Evolutionary conservation across 2,329 filamentous ascomycete species (phyloP).

Genomic region (Botryotinia narcissicola): DNA sequence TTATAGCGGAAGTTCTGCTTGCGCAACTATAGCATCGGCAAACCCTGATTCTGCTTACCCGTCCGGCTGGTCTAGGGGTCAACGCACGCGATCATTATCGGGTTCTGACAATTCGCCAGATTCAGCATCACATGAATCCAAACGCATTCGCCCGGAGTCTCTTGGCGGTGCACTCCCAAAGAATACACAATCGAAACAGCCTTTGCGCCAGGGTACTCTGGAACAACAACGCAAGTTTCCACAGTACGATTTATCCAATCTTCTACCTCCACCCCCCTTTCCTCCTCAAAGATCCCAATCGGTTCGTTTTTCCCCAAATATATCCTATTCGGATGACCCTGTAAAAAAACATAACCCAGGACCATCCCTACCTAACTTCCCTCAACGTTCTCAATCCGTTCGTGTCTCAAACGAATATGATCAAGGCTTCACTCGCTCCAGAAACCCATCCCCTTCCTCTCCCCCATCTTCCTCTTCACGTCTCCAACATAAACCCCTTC

Average conservation of each 20-base stretch:
- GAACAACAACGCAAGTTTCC: slow-evolving; percentile 9
- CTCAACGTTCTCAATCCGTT: slow-evolving; percentile 7
- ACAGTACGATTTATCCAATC: not conserved
- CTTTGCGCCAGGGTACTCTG: not conserved
- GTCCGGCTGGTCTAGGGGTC: slow-evolving; percentile 6
- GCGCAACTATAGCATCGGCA: slow-evolving; percentile 18
- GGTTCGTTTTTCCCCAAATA: slow-evolving; percentile 14
- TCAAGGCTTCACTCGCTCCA: not conserved
- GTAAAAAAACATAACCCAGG: not conserved
- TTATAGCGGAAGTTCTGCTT: slow-evolving; percentile 18
- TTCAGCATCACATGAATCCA: slow-evolving; percentile 7
- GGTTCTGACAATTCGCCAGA: not conserved
- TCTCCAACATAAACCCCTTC: not conserved
- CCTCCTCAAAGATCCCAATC: slow-evolving; percentile 13
- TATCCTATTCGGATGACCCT: slow-evolving; percentile 9
- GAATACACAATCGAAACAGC: not conserved
- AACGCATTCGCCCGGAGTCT: slow-evolving; percentile 10
- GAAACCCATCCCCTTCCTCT: not conserved
- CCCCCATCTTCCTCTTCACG: not conserved
- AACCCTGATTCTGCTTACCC: slow-evolving; percentile 16
- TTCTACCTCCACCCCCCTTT: slow-evolving; percentile 5
- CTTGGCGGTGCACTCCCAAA: not conserved
- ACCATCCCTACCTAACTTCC: not conserved
- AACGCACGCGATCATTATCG: slow-evolving; percentile 15
- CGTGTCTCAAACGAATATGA: not conserved